phyloP scores from a whole-genome alignment of 306 rosid species.

The Rosa multiflora region DNA sequence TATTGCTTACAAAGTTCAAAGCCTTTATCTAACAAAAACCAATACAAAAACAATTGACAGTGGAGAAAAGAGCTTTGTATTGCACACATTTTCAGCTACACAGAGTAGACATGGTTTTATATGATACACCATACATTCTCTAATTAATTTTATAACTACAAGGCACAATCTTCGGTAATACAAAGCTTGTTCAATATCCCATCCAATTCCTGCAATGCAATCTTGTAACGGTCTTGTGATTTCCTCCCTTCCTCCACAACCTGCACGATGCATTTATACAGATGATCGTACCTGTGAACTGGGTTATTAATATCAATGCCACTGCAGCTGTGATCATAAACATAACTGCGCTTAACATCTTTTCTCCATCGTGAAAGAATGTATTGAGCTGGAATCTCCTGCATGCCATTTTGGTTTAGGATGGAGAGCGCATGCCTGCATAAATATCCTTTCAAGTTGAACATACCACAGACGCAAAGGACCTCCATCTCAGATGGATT shows the following conservation, averaged over 20 bases:
- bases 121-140: neutral
- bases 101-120: neutral
- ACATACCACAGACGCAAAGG: slow-evolving; percentile 62
- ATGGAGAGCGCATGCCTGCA: slow-evolving; percentile 68
- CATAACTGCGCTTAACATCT: slow-evolving; percentile 49
- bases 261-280: slow-evolving; percentile 59
- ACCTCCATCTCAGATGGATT: slow-evolving; percentile 62
- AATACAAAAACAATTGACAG: neutral
- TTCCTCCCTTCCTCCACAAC: slow-evolving; percentile 71
- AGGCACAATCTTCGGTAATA: slow-evolving; percentile 30
- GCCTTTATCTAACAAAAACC: neutral
- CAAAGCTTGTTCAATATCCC: slow-evolving; percentile 58
- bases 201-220: slow-evolving; percentile 41
- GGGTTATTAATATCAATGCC: slow-evolving; percentile 56
- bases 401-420: slow-evolving; percentile 56
- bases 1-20: neutral
- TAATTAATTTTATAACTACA: neutral
- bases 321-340: slow-evolving; percentile 37
- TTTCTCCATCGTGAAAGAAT: slow-evolving; percentile 70
- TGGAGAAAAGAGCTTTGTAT: neutral
- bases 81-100: slow-evolving; percentile 12
- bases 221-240: slow-evolving; percentile 47
- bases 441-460: slow-evolving; percentile 64
- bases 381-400: slow-evolving; percentile 64
- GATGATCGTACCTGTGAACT: slow-evolving; percentile 56